Evolutionary conservation across 169 alveolate genomes (phyloP), one percentile per base, ranked within the genome.

Genomic region (Miamiensis avidus): DNA sequence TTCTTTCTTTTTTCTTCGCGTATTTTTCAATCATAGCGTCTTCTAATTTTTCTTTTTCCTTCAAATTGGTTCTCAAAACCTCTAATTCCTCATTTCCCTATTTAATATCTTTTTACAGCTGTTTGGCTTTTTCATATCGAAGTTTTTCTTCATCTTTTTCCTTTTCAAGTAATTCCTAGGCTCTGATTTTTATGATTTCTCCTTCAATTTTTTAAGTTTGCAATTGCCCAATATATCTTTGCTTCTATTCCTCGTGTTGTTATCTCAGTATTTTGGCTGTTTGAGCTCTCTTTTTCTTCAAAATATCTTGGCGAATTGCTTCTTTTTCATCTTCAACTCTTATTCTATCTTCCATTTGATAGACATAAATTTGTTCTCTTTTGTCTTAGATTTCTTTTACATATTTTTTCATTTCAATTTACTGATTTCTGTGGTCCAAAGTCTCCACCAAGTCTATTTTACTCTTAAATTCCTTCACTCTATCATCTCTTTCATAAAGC

Each of bases 151-250:
- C 90, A 29, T 84, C 84, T 30, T 89, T 74, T 82, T 92, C 96
- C 64, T 85, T 85, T 34, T 90, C 89, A 1, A 88, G 29, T 16
- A 85, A 82, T 65, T 90, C 90, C 76, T 84, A 87, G 1, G 92
- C 96, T 75, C 91, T 89, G 34, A 78, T 78, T 69, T 86, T 88
- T 28, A 89, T 89, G 1, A 92, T 82, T 81, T 92, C 91, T 1
- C 94, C 96, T 82, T 92, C 96, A 0, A 92, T 88, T 81, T 79
- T 89, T 75, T 92, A 93, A 77, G 86, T 91, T 73, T 92, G 84
- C 16, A 92, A 81, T 74, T 73, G 76, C 89, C 90, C 90, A 0
- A 92, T 88, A 49, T 82, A 82, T n/a, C 83, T 88, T 78, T 82
- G 75, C 31, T 88, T 90, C 88, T 88, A 85, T 30, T 88, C 92